phyloP scores from a whole-genome alignment of 805 yeast genomes.

The Kazachstania africana region DNA sequence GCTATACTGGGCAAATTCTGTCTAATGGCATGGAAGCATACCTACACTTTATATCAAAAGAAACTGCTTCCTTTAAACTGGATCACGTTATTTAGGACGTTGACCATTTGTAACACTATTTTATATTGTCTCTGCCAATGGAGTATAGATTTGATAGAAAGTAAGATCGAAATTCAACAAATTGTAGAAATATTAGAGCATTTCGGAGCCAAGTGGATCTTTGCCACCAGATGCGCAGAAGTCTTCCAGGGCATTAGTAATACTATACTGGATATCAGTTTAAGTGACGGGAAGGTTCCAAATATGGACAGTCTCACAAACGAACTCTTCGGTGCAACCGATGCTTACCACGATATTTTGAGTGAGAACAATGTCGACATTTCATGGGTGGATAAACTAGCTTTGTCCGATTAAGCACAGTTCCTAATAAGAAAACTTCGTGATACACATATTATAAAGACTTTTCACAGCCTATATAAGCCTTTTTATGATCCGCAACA shows the following conservation, averaged over 20 bases:
- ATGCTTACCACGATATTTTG: constrained; percentile 35
- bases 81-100: constrained; percentile 36
- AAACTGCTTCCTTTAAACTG: constrained; percentile 37
- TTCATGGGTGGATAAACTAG: constrained; percentile 28
- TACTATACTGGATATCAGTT: constrained; percentile 34
- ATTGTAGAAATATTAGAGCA: constrained; percentile 35
- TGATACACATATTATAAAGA: no score
- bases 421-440: not conserved
- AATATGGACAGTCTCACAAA: constrained; percentile 31
- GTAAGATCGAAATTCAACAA: constrained; percentile 35
- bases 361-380: constrained; percentile 37
- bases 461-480: no score
- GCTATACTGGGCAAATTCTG: constrained; percentile 35
- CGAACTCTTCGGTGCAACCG: constrained; percentile 34
- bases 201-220: constrained; percentile 36
- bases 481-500: not conserved
- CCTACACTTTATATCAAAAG: constrained; percentile 34
- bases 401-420: constrained; percentile 4
- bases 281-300: constrained; percentile 28
- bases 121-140: constrained; percentile 37
- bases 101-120: constrained; percentile 37
- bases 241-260: constrained; percentile 34
- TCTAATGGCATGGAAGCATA: constrained; percentile 34
- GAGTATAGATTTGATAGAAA: constrained; percentile 34
- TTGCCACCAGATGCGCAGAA: constrained; percentile 34